Percentiles rank a stretch among this genome's conserved stretches.
These are phyloP conservation scores for Davidsoniella neocaledoniae DNA, from an alignment of 2,329 filamentous ascomycete species.

Conservation along the genomic window DNA sequence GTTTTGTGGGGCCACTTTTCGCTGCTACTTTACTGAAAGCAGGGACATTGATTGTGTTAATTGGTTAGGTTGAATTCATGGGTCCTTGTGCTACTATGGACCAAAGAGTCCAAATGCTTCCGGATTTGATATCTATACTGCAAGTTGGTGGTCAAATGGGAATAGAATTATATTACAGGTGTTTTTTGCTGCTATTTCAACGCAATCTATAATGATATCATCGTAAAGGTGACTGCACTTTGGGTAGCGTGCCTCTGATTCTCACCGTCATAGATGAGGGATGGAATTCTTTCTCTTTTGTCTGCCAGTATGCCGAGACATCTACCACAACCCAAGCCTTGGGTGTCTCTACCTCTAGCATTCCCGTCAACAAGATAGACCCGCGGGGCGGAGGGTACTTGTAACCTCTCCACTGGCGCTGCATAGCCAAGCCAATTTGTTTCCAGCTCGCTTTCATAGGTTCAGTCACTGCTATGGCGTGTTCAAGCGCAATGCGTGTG, in stretches of 20 bases:
- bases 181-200: too few relatives aligned
- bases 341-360: constrained; percentile 28
- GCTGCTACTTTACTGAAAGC: too few relatives aligned
- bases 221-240: constrained; percentile 13
- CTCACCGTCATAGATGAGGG: constrained; percentile 4
- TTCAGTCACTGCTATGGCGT: constrained; percentile 13
- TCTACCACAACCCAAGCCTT: constrained; percentile 27
- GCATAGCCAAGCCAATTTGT: constrained; percentile 13
- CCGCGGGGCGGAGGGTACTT: constrained; percentile 27
- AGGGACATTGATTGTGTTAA: background rate
- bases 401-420: constrained; percentile 23
- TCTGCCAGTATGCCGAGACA: constrained; percentile 31
- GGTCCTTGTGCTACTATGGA: too few relatives aligned
- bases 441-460: constrained; percentile 12
- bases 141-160: too few relatives aligned
- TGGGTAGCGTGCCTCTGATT: constrained; percentile 13
- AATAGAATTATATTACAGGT: too few relatives aligned
- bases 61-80: background rate
- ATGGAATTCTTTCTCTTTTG: constrained; percentile 25
- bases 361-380: constrained; percentile 27
- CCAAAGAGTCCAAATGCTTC: too few relatives aligned
- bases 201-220: background rate
- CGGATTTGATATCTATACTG: background rate
- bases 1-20: background rate
- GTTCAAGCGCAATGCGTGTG: constrained; percentile 13